phyloP scores from a whole-genome alignment of 2,329 filamentous ascomycete genomes.

The Colletotrichum paranaense region DNA sequence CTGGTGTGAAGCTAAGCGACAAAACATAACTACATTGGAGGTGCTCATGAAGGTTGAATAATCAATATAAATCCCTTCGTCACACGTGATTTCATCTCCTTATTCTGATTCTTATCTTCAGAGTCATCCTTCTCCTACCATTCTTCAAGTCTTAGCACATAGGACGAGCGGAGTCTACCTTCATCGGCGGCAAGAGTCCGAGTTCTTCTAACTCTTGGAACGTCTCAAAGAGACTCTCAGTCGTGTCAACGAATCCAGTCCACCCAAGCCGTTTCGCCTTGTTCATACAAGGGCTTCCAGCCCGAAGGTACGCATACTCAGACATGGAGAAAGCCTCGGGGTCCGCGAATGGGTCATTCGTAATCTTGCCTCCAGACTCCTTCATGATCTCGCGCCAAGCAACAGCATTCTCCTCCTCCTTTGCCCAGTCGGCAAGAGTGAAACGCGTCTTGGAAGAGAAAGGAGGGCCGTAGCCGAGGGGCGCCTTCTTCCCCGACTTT shows the following conservation, averaged over 20 bases:
- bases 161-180: conserved; percentile 6
- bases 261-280: conserved; percentile 10
- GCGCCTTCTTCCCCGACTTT: not conserved
- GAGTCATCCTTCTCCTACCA: too few relatives aligned
- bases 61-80: too few relatives aligned
- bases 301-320: not conserved
- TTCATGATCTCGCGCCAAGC: conserved; percentile 3
- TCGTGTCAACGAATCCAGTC: conserved; percentile 13
- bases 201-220: conserved; percentile 15
- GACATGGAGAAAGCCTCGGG: not conserved
- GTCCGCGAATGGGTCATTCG: not conserved
- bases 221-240: conserved; percentile 17
- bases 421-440: not conserved
- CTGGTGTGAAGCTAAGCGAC: too few relatives aligned
- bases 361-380: conserved; percentile 5
- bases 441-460: conserved; percentile 1
- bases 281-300: not conserved
- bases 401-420: not conserved
- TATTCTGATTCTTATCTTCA: too few relatives aligned
- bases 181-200: conserved; percentile 11
- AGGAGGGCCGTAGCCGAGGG: conserved; percentile 11
- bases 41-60: too few relatives aligned
- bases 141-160: not conserved
- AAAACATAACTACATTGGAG: too few relatives aligned
- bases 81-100: too few relatives aligned